These are phyloP conservation scores for Solanum microdontum DNA, from an alignment of 257 asterid species.

Conservation along the genomic window DNA sequence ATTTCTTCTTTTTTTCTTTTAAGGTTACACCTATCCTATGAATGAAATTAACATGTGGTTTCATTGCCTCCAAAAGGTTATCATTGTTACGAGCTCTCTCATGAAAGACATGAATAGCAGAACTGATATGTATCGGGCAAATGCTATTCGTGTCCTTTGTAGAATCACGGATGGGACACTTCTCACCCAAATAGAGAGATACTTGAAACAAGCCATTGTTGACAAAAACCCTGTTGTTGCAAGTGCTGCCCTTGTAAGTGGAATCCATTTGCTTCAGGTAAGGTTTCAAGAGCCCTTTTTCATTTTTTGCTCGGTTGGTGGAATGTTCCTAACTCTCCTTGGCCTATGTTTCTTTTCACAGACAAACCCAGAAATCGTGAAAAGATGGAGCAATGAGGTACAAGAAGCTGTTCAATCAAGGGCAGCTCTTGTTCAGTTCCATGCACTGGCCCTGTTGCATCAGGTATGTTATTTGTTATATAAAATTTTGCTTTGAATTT, in stretches of 20 bases:
- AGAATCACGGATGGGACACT: conserved; percentile 88
- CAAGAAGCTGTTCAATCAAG: conserved; percentile 95
- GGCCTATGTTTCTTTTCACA: conserved; percentile 15
- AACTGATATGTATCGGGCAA: conserved; percentile 93
- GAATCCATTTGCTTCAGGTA: conserved; percentile 90
- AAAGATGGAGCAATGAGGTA: conserved; percentile 97
- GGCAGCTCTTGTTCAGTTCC: conserved; percentile 94
- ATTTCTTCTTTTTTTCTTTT: background rate
- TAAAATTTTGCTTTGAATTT: background rate
- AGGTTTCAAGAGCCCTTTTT: background rate
- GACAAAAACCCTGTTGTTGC: conserved; percentile 95
- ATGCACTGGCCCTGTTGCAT: conserved; percentile 85
- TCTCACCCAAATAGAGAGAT: conserved; percentile 87
- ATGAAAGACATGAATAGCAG: conserved; percentile 99
- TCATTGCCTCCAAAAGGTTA: conserved; percentile 50
- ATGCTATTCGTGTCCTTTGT: conserved; percentile 92
- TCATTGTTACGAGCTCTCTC: conserved; percentile 94
- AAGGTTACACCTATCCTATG: background rate
- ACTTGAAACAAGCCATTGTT: conserved; percentile 93
- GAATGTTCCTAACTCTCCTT: background rate
- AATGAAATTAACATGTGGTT: conserved; percentile 9
- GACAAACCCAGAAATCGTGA: conserved; percentile 89
- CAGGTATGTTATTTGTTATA: conserved; percentile 38
- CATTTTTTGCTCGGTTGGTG: conserved; percentile 1
- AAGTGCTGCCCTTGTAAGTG: conserved; percentile 95